Percentiles rank a stretch among this genome's conserved stretches.
Conservation (phyloP, 2,329 filamentous ascomycete genomes). For the Stylonectria norvegica region DNA sequence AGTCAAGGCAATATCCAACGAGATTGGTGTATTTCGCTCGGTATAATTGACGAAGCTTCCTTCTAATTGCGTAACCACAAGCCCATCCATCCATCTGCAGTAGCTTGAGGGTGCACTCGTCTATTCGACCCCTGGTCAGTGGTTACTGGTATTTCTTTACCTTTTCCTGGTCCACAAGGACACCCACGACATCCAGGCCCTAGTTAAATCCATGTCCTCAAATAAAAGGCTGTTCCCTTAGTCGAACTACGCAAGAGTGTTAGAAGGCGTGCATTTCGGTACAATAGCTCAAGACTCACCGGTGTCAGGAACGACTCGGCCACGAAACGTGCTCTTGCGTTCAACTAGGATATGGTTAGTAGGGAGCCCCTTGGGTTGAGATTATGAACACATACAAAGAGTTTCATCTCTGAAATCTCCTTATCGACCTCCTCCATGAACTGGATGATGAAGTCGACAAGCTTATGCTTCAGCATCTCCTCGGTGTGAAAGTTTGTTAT, state of each 20-base stretch:
- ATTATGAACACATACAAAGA: constrained; percentile 70
- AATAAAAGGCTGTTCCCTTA: constrained; percentile 21
- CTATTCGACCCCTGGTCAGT: constrained; percentile 10
- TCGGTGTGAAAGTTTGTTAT: constrained; percentile 99
- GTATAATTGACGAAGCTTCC: constrained; percentile 16
- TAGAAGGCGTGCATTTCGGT: neutral
- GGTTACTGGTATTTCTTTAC: constrained; percentile 12
- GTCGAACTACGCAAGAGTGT: constrained; percentile 29
- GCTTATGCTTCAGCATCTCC: constrained; percentile 97
- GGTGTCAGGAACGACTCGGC: constrained; percentile 98
- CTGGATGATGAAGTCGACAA: constrained; percentile 98
- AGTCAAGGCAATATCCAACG: constrained; percentile 6
- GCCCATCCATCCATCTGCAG: constrained; percentile 8
- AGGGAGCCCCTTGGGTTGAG: neutral
- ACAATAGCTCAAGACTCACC: constrained; percentile 44
- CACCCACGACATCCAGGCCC: constrained; percentile 12
- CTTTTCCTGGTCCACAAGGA: constrained; percentile 13
- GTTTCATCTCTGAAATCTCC: constrained; percentile 99
- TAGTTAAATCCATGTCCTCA: constrained; percentile 18
- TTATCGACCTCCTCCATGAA: constrained; percentile 99
- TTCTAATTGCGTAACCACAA: constrained; percentile 21
- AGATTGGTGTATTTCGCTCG: constrained; percentile 20
- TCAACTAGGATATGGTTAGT: constrained; percentile 60
- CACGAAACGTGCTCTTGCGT: constrained; percentile 93
- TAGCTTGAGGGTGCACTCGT: constrained; percentile 10